Evolutionary conservation across 768 basidiomycete species (phyloP).

Genomic region (Rhodotorula taiwanensis): DNA sequence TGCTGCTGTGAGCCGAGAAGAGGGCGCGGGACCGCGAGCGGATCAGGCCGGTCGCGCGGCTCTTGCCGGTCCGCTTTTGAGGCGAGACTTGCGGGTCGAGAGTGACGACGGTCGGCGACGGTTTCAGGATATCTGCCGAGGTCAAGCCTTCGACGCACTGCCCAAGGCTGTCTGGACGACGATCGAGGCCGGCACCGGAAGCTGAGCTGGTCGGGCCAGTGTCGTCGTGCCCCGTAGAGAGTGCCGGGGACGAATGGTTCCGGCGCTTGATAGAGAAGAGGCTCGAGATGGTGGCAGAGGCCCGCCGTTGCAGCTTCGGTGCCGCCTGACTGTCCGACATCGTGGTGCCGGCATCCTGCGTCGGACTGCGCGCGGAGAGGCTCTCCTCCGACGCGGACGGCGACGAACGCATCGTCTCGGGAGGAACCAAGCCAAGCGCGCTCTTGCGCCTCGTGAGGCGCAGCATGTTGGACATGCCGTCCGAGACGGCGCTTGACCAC

Average conservation of each 20-base stretch:
- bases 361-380: neutral
- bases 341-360: too few species aligned
- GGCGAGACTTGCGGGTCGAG: neutral
- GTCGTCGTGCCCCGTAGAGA: constrained; percentile 9
- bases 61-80: neutral
- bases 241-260: constrained; percentile 10
- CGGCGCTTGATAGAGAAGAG: constrained; percentile 19
- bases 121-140: too few species aligned
- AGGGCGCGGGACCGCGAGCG: constrained; percentile 5
- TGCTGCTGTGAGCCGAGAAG: constrained; percentile 7
- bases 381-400: neutral
- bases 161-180: too few species aligned
- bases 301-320: constrained; percentile 17
- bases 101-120: too few species aligned
- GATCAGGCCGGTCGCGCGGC: neutral
- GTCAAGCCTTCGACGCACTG: too few species aligned
- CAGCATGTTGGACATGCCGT: constrained; percentile 25
- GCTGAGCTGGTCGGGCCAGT: constrained; percentile 9
- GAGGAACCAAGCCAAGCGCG: constrained; percentile 22
- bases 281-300: constrained; percentile 17
- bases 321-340: constrained; percentile 9
- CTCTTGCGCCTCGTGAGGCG: constrained; percentile 27
- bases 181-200: neutral
- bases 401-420: constrained; percentile 1
- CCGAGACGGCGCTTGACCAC: constrained; percentile 1